phyloP scores from a whole-genome alignment of 768 basidiomycete species.

The Pleurotus giganteus region DNA sequence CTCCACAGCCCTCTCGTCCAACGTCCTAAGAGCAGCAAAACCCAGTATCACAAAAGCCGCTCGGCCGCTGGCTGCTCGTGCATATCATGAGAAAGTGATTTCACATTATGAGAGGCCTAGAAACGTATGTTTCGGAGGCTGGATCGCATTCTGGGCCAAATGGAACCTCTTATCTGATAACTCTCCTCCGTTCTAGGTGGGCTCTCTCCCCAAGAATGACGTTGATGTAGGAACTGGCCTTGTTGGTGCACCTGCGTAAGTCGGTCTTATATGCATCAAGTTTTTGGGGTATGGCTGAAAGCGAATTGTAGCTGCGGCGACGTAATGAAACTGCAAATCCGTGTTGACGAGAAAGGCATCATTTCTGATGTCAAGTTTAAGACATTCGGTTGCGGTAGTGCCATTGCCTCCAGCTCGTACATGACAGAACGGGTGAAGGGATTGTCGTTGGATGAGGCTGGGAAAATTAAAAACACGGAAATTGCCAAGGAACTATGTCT shows the following conservation, averaged over 20 bases:
- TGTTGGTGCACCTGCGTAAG: conserved; percentile 95
- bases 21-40: conserved; percentile 47
- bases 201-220: conserved; percentile 91
- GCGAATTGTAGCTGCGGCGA: conserved; percentile 76
- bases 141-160: conserved; percentile 18
- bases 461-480: conserved; percentile 97
- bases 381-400: conserved; percentile 98
- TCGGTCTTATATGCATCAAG: conserved; percentile 17
- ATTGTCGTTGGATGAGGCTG: conserved; percentile 89
- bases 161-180: conserved; percentile 55
- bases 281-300: not conserved
- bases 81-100: conserved; percentile 95
- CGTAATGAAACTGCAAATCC: conserved; percentile 99
- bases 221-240: conserved; percentile 94
- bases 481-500: conserved; percentile 96
- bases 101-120: conserved; percentile 96
- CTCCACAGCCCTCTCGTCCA: conserved; percentile 55
- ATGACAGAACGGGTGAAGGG: conserved; percentile 99
- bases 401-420: conserved; percentile 96
- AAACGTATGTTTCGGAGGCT: conserved; percentile 68
- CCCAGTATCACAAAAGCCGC: conserved; percentile 36
- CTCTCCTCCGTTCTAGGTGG: conserved; percentile 60
- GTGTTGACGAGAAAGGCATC: conserved; percentile 90
- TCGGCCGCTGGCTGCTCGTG: conserved; percentile 57
- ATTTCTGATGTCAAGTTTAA: conserved; percentile 99